Base-by-base conservation (phyloP, 768 basidiomycete species). In the Boletus reticuloceps region DNA sequence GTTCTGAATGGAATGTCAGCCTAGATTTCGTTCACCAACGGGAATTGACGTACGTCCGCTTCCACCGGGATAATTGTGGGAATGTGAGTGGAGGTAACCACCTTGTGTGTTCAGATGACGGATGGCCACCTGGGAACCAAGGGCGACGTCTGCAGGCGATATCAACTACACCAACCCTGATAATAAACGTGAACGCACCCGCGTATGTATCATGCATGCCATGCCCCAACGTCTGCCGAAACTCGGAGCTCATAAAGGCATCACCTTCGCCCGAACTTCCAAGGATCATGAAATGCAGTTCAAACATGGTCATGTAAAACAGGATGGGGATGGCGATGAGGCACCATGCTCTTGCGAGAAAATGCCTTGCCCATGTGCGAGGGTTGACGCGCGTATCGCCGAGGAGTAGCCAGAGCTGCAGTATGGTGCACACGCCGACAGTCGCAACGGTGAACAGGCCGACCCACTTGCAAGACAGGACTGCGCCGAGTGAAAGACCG, bases 211-310 rank as follows among this genome's bases (percentile, higher is more conserved):
- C 94, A 12, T 80, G 79, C 97, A 98, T 98, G 8, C 88, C 83
- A 42, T 85, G 86, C 16, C 86, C 79, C 13, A 99, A 78, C 0
- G 95, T 98, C 67, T 98, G 96, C 74, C 98, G 95, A 76, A 99
- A 99, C 69, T 94, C 95, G 3, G 94, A 91, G 74, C 91, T 96
- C 97, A 99, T 99, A 73, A 99, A 99, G 1, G 95, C 94, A 69
- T 98, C 97, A 0, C 97, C 97, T 50, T 98, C 96, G 32, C 97
- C 97, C 2, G 91, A 89, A 71, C 88, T 89, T 65, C 85, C 82
- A 29, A 99, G 77, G 61, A 99, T 81, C 66, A 86, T 65, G 74
- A 98, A 98, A 70, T 99, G 97, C 50, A 99, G 85, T 71, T 88
- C 82, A 77, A 99, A 99, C 91, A 97, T 97, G 67, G 77, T 69